Evolutionary conservation across 23 red algal genomes (phyloP).

Genomic region (Cyanidioschyzon merolae): DNA sequence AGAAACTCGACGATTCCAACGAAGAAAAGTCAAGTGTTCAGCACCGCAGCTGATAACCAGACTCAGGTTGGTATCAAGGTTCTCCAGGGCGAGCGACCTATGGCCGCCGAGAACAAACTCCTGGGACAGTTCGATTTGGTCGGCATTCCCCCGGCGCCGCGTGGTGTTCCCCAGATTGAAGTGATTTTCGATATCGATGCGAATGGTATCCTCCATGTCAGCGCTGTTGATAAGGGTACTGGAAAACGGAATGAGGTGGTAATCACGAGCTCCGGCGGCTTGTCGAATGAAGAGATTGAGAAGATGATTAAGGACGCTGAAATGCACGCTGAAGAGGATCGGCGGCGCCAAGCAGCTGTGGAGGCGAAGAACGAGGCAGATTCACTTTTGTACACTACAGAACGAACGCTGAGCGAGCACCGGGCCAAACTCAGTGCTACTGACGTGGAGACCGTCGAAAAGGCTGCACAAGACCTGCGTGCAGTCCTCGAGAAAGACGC

Average conservation of each 20-base stretch:
- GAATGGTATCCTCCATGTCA: conserved; percentile 63
- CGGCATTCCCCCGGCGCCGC: conserved; percentile 54
- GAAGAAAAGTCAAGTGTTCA: conserved; percentile 50
- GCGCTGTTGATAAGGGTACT: conserved; percentile 44
- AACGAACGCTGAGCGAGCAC: conserved; percentile 80
- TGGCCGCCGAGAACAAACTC: conserved; percentile 50
- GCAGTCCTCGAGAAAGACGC: conserved; percentile 49
- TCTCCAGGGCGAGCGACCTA: conserved; percentile 50
- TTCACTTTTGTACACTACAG: conserved; percentile 71
- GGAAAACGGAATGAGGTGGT: conserved; percentile 38
- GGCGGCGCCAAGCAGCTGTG: conserved; percentile 51
- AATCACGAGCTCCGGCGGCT: conserved; percentile 49
- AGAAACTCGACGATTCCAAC: conserved; percentile 56
- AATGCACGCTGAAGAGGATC: conserved; percentile 59
- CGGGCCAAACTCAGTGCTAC: conserved; percentile 49
- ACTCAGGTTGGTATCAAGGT: conserved; percentile 68
- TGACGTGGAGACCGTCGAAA: conserved; percentile 45
- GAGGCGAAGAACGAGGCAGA: conserved; percentile 87
- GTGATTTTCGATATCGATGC: conserved; percentile 62
- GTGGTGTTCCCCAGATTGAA: conserved; percentile 56
- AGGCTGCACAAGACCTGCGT: conserved; percentile 46
- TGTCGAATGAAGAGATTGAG: conserved; percentile 64
- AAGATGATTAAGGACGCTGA: conserved; percentile 85
- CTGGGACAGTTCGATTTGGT: conserved; percentile 54
- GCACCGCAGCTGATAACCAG: conserved; percentile 43